phyloP scores from a whole-genome alignment of 805 yeast species.

The Candida koratica region DNA sequence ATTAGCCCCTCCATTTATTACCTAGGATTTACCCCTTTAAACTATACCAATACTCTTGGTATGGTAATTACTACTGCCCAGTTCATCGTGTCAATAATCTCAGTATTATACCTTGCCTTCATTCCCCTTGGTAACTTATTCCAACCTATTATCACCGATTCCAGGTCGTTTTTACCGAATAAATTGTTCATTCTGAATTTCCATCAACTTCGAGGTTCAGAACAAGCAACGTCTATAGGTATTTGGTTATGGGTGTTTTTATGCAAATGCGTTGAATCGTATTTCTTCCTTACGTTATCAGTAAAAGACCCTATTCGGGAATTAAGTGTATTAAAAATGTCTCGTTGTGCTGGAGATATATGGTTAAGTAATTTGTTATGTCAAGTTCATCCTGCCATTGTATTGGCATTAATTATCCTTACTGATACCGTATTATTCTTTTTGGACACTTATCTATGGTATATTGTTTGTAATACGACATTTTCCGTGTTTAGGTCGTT shows the following conservation, averaged over 20 bases:
- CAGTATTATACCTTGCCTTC: slow-evolving; percentile 54
- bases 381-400: slow-evolving; percentile 50
- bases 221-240: slow-evolving; percentile 58
- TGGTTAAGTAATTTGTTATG: slow-evolving; percentile 54
- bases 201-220: slow-evolving; percentile 49
- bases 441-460: slow-evolving; percentile 83
- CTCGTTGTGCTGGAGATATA: slow-evolving; percentile 59
- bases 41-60: slow-evolving; percentile 29
- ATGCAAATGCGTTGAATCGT: slow-evolving; percentile 72
- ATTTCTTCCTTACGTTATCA: slow-evolving; percentile 70
- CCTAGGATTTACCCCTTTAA: slow-evolving; percentile 35
- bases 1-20: slow-evolving; percentile 52
- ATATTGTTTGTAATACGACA: slow-evolving; percentile 71
- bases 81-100: slow-evolving; percentile 49
- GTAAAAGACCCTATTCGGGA: slow-evolving; percentile 72
- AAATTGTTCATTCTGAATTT: slow-evolving; percentile 59
- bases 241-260: slow-evolving; percentile 66
- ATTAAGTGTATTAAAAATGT: slow-evolving; percentile 50
- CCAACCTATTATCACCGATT: slow-evolving; percentile 17
- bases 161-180: slow-evolving; percentile 49
- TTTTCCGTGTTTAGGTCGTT: slow-evolving; percentile 70
- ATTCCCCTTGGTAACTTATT: slow-evolving; percentile 61
- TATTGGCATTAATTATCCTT: slow-evolving; percentile 49
- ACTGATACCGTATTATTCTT: slow-evolving; percentile 70
- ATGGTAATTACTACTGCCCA: slow-evolving; percentile 50